These are phyloP conservation scores for Epichloe coenophiala DNA, from an alignment of 2,329 filamentous ascomycete genomes.

Conservation along the genomic window DNA sequence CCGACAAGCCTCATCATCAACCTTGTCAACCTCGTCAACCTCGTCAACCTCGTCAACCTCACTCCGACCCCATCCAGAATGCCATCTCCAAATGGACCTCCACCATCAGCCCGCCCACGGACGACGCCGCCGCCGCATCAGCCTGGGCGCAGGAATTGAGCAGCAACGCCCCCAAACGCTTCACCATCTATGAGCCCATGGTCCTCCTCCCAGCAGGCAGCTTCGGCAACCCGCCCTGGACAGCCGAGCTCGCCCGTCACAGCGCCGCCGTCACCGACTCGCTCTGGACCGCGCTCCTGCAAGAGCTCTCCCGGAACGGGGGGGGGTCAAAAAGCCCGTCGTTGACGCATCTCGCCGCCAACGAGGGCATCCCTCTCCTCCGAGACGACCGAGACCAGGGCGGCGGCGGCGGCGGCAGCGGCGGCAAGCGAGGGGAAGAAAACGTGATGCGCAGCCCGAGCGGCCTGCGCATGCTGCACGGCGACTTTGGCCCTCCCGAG, in stretches of 20 bases:
- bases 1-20: constrained; percentile 6
- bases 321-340: constrained; percentile 15
- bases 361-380: constrained; percentile 45
- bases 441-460: constrained; percentile 65
- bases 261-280: constrained; percentile 11
- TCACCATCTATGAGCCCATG: constrained; percentile 48
- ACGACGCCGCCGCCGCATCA: neutral
- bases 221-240: constrained; percentile 33
- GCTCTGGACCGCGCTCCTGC: constrained; percentile 38
- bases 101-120: constrained; percentile 1
- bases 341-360: constrained; percentile 45
- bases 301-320: constrained; percentile 27
- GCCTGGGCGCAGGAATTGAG: constrained; percentile 19
- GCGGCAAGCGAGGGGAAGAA: constrained; percentile 18
- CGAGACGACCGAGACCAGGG: constrained; percentile 9
- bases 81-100: constrained; percentile 19
- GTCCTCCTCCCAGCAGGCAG: constrained; percentile 45
- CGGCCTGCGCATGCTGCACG: constrained; percentile 55
- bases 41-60: neutral
- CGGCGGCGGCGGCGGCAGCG: no score
- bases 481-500: constrained; percentile 53
- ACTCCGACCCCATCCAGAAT: constrained; percentile 17
- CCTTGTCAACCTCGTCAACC: neutral
- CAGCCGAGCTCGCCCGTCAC: constrained; percentile 17
- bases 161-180: constrained; percentile 38